phyloP scores from a whole-genome alignment of 108 stramenopile genomes.

The Schizochytrium sp. region DNA sequence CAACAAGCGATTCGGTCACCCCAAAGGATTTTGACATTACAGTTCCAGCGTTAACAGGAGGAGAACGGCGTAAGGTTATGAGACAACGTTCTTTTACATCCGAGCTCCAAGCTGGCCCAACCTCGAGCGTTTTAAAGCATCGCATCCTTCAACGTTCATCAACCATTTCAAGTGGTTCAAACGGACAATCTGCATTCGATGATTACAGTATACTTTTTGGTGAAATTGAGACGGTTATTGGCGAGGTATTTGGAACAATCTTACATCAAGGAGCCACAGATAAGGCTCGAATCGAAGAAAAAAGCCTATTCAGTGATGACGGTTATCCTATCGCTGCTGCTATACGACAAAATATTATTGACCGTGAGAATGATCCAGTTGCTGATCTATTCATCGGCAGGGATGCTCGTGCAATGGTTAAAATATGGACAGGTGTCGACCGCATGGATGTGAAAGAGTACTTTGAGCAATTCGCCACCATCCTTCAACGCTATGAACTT shows the following conservation, averaged over 20 bases:
- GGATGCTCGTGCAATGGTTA: neutral
- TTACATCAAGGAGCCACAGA: conserved; percentile 3
- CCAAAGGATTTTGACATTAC: no score
- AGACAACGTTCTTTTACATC: neutral
- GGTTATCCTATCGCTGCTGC: neutral
- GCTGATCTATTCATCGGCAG: neutral
- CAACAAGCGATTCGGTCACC: no score
- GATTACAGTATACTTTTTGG: conserved; percentile 8
- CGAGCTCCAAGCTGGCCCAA: neutral
- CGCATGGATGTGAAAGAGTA: conserved; percentile 46
- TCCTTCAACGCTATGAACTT: neutral
- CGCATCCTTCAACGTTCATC: neutral
- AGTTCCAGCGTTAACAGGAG: no score
- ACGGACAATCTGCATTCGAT: neutral
- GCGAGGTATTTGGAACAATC: conserved; percentile 48
- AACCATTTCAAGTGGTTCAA: neutral
- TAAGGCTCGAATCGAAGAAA: neutral
- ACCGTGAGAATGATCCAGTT: neutral
- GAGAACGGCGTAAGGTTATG: neutral
- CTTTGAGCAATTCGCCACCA: neutral
- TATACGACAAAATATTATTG: neutral
- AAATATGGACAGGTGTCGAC: conserved; percentile 46
- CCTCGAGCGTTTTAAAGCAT: neutral
- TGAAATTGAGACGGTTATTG: conserved; percentile 34
- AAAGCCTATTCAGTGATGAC: neutral